Percentiles rank a stretch among this genome's conserved stretches.
Evolutionary conservation across 495 filamentous ascomycete genomes (phyloP).

Genomic region (Aspergillus avenaceus): DNA sequence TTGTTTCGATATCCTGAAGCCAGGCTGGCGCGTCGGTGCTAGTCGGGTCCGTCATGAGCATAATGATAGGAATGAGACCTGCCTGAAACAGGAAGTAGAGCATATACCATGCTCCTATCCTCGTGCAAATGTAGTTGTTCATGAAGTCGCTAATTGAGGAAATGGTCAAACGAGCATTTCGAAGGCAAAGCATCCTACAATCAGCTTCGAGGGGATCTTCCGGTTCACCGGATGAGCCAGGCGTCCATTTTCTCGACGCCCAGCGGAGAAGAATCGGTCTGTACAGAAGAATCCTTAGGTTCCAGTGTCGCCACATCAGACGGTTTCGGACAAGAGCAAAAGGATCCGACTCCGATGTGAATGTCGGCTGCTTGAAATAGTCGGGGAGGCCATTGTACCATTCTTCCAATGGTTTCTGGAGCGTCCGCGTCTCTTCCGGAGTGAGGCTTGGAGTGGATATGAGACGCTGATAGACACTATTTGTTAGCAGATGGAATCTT

Average conservation of each 20-base stretch:
- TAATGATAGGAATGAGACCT: constrained; percentile 46
- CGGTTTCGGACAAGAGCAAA: constrained; percentile 37
- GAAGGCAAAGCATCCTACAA: constrained; percentile 39
- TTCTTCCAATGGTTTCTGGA: constrained; percentile 44
- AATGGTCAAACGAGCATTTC: constrained; percentile 41
- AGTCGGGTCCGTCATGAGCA: constrained; percentile 45
- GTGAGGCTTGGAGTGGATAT: constrained; percentile 48
- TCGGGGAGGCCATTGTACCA: constrained; percentile 43
- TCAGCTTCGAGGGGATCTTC: constrained; percentile 42
- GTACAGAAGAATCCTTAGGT: constrained; percentile 49
- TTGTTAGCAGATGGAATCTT: constrained; percentile 46
- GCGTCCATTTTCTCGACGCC: constrained; percentile 40
- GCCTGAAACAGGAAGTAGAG: constrained; percentile 56
- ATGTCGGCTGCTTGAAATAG: constrained; percentile 38
- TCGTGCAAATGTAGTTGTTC: constrained; percentile 37
- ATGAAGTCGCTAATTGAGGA: constrained; percentile 42
- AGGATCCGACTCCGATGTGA: constrained; percentile 28
- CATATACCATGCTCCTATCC: constrained; percentile 49
- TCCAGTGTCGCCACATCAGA: constrained; percentile 48
- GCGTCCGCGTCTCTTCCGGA: constrained; percentile 41
- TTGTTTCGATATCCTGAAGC: constrained; percentile 45
- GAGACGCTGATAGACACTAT: constrained; percentile 46
- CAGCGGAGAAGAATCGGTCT: constrained; percentile 49
- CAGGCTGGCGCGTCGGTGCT: constrained; percentile 39
- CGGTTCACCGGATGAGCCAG: constrained; percentile 24